A percentile compares a stretch with the other conserved stretches of the same genome.
Evolutionary conservation across 176 grass and related monocot species (phyloP).

Genomic region (Bromus sterilis): DNA sequence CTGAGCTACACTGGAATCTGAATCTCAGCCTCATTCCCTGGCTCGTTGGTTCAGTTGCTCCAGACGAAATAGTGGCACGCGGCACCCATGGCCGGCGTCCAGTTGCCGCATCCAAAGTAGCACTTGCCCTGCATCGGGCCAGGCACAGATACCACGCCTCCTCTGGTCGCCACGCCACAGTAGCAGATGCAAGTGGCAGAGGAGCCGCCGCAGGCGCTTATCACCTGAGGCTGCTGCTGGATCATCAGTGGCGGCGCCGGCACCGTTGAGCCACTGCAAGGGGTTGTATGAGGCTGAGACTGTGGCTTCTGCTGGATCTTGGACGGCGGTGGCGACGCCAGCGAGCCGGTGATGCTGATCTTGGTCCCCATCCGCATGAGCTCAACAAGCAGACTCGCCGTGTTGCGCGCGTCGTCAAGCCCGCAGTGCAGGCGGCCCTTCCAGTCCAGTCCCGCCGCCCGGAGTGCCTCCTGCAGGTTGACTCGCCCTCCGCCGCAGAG

Average conservation of each 20-base stretch:
- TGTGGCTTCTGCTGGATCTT: neutral
- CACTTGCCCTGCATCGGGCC: conserved; percentile 24
- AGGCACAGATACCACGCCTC: too few species aligned
- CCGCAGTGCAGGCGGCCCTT: neutral
- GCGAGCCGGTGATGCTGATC: neutral
- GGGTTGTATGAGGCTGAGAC: neutral
- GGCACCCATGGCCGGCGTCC: conserved; percentile 30
- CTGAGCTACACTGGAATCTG: too few species aligned
- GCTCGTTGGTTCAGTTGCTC: neutral
- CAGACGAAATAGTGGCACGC: conserved; percentile 41
- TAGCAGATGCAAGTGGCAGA: conserved; percentile 8
- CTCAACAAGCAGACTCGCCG: neutral
- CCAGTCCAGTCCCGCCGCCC: neutral
- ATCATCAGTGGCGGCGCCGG: neutral
- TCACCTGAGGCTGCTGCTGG: neutral
- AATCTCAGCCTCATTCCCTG: too few species aligned
- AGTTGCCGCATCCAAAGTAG: conserved; percentile 47
- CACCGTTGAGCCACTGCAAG: neutral
- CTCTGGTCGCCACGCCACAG: conserved; percentile 41
- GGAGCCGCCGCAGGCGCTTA: too few species aligned
- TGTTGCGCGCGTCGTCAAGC: neutral
- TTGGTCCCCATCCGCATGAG: neutral
- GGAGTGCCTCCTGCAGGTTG: neutral
- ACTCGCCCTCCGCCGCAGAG: neutral
- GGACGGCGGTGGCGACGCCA: neutral